Evolutionary conservation across 108 stramenopile genomes (phyloP).

Genomic region (Stephanodiscus minutulus): DNA sequence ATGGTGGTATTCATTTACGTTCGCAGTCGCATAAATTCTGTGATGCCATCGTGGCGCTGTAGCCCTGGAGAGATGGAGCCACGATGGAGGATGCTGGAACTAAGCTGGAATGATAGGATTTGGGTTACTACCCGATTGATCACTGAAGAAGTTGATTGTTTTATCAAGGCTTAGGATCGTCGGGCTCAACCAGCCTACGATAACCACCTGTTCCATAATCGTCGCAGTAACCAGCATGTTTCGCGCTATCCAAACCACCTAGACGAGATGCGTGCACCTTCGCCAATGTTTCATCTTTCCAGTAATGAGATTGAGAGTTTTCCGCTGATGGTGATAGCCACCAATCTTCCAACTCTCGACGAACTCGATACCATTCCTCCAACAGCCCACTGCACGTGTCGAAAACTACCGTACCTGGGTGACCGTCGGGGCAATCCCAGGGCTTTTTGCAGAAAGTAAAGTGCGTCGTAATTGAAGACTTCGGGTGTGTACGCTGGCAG

Average conservation of each 20-base stretch:
- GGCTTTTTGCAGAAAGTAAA: conserved; percentile 77
- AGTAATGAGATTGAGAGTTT: conserved; percentile 19
- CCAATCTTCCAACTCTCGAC: conserved; percentile 52
- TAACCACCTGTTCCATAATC: conserved; percentile 11
- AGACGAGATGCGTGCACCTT: conserved; percentile 7
- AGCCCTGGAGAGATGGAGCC: no score
- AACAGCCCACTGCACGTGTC: conserved; percentile 43
- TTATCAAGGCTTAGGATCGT: not conserved
- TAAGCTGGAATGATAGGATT: not conserved
- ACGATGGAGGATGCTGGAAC: not conserved
- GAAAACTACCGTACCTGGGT: conserved; percentile 39
- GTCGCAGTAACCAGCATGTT: conserved; percentile 28
- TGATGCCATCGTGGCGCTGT: no score
- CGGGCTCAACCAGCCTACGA: conserved; percentile 15
- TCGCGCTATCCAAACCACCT: conserved; percentile 4
- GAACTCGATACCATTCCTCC: conserved; percentile 45
- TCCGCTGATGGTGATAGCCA: conserved; percentile 27
- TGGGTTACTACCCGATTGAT: not conserved
- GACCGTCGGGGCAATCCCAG: conserved; percentile 53
- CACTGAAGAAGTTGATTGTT: not conserved
- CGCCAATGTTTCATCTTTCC: conserved; percentile 18
- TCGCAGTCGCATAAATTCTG: no score
- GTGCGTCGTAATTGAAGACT: conserved; percentile 54
- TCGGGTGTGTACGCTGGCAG: conserved; percentile 51
- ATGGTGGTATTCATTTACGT: no score